Evolutionary conservation across 352 stramenopile species (phyloP), one percentile per base, ranked within the genome.

Genomic region (Globisporangium yorkense): DNA sequence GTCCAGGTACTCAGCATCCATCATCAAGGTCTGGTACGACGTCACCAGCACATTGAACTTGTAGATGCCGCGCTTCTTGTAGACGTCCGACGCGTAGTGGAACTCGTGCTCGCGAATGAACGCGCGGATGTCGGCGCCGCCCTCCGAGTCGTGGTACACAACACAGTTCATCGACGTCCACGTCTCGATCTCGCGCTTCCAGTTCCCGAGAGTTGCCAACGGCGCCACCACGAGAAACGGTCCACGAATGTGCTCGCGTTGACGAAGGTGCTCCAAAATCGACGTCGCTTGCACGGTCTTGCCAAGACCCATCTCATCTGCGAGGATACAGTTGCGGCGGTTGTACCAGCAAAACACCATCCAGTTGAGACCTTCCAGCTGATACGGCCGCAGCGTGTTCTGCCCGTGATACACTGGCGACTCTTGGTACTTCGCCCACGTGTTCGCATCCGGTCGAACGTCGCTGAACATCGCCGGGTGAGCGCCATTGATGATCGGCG

Each of bases 121-220:
- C 20, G 89, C 77, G 16, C 97, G 83, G 21, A 89, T 93, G 57
- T 98, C 94, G 5, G 79, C 81, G 18, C 88, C 89, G 31, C 88
- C 87, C 24, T 97, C 92, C 16, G 85, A 97, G 48, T 98, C 98
- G 70, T 99, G 97, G 61, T 99, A 99, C 5, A 99, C 89, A 44
- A 99, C 89, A 50, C 96, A 98, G 67, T 99, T 99, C 68, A 99
- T 94, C 54, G 93, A 83, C n/a, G 97, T 99, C 98, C 98, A 99
- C 27, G 79, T 90, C 57, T 98, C 85, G 59, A 99, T 99, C 70
- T 99, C 98, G 45, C 97, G 87, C 63, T 99, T 94, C 98, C 98
- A 99, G 70, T 99, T 98, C 20, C 91, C 84, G 29, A 99, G 81
- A 2, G 97, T 99, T 9, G 93, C 98, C 16, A 99, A 82, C 12